A percentile compares a stretch with the other conserved stretches of the same genome.
Evolutionary conservation across 2,329 filamentous ascomycete species (phyloP).

Genomic region (Penicillium thymicola): DNA sequence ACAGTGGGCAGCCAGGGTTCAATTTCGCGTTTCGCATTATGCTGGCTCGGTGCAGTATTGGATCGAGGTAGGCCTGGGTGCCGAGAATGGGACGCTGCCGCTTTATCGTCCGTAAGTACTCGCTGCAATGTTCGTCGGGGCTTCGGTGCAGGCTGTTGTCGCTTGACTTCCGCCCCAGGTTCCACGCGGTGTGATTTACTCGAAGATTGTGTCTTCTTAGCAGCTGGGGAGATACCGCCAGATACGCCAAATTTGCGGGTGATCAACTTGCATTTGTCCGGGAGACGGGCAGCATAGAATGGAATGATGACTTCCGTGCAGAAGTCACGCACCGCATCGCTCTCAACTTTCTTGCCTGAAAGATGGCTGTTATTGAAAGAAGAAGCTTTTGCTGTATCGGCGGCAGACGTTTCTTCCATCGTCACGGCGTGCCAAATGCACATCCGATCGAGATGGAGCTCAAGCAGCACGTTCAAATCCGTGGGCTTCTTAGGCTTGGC

Average conservation of each 20-base stretch:
- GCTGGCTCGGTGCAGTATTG: constrained; percentile 41
- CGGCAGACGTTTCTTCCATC: constrained; percentile 34
- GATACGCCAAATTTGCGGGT: constrained; percentile 49
- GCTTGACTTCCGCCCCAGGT: constrained; percentile 32
- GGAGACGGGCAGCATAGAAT: constrained; percentile 48
- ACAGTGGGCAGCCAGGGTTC: constrained; percentile 38
- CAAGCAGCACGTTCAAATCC: constrained; percentile 44
- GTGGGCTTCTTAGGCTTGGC: constrained; percentile 40
- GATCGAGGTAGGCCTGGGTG: constrained; percentile 43
- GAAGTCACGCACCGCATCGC: constrained; percentile 48
- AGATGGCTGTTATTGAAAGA: constrained; percentile 27
- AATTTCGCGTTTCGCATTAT: constrained; percentile 40
- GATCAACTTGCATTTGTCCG: constrained; percentile 46
- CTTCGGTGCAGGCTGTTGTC: constrained; percentile 25
- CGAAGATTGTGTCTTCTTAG: constrained; percentile 33
- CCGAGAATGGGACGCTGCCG: constrained; percentile 29
- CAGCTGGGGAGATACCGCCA: constrained; percentile 35
- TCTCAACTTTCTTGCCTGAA: constrained; percentile 37
- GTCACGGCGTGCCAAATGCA: constrained; percentile 52
- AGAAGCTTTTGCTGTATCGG: constrained; percentile 27
- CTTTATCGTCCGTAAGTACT: constrained; percentile 46
- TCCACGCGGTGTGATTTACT: constrained; percentile 27
- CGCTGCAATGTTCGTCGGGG: constrained; percentile 44
- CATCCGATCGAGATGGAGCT: constrained; percentile 48
- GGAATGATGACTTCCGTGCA: constrained; percentile 51